Conservation (phyloP, 225 moss, liverwort and hornwort genomes). For the Pleurozium schreberi region DNA sequence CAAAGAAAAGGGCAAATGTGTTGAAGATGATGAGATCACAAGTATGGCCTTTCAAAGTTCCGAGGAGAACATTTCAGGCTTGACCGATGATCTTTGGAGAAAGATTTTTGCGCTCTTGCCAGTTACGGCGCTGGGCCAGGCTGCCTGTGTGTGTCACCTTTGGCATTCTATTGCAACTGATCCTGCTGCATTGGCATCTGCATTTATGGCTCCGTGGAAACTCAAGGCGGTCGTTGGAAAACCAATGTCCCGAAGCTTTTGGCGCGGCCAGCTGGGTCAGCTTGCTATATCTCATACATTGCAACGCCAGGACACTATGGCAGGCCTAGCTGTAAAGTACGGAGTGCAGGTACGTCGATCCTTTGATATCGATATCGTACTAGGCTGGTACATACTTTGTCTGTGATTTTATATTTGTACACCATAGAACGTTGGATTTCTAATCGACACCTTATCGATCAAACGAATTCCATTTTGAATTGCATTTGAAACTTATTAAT, state of each 20-base stretch:
- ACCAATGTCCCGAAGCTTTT: conserved; percentile 44
- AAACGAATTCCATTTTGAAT: background rate
- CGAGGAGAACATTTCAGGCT: conserved; percentile 6
- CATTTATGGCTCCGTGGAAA: conserved; percentile 50
- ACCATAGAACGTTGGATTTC: background rate
- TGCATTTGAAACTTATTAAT: background rate
- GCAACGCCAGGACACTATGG: conserved; percentile 51
- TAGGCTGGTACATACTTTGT: background rate
- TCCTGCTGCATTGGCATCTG: conserved; percentile 39
- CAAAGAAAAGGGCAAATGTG: conserved; percentile 8
- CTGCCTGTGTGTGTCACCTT: conserved; percentile 54
- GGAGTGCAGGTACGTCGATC: conserved; percentile 35
- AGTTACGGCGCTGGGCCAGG: conserved; percentile 32
- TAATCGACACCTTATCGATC: background rate
- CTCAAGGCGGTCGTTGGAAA: conserved; percentile 36
- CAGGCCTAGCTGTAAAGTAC: conserved; percentile 48
- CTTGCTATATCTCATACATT: conserved; percentile 45
- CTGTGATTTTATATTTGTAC: background rate
- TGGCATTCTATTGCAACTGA: conserved; percentile 54
- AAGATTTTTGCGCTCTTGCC: conserved; percentile 44
- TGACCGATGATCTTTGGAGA: conserved; percentile 51
- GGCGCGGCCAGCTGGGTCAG: conserved; percentile 48
- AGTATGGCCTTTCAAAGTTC: background rate
- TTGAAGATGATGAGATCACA: background rate
- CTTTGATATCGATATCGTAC: background rate